These are phyloP conservation scores for Podospora pseudocomata DNA, from an alignment of 495 filamentous ascomycete species.

Conservation along the genomic window DNA sequence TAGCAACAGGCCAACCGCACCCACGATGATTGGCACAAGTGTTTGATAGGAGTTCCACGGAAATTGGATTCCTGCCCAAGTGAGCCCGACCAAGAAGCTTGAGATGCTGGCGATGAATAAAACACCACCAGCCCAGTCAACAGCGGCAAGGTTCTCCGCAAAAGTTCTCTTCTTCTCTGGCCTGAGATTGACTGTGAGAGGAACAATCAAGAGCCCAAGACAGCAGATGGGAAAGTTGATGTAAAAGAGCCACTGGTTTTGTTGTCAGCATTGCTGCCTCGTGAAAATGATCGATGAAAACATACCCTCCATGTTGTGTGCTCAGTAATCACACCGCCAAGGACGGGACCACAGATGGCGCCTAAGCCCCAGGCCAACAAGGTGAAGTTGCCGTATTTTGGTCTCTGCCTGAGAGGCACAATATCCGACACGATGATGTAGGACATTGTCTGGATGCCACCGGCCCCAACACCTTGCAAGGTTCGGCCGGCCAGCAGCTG, in stretches of 20 bases:
- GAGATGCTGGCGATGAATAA: constrained; percentile 50
- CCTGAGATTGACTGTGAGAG: constrained; percentile 34
- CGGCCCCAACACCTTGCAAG: constrained; percentile 66
- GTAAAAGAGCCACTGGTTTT: constrained; percentile 43
- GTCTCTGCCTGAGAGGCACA: constrained; percentile 49
- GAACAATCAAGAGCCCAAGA: constrained; percentile 34
- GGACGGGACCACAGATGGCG: constrained; percentile 59
- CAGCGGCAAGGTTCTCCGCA: constrained; percentile 42
- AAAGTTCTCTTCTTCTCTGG: constrained; percentile 9
- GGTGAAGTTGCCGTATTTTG: constrained; percentile 40
- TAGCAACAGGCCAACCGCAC: constrained; percentile 39
- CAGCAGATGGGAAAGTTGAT: constrained; percentile 35
- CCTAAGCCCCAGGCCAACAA: constrained; percentile 51
- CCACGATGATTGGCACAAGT: constrained; percentile 55
- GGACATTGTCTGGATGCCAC: constrained; percentile 58
- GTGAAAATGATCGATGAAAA: too few species aligned
- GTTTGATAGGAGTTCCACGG: constrained; percentile 53
- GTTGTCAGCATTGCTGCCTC: too few species aligned
- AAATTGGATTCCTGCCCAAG: constrained; percentile 55
- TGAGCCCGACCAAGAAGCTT: constrained; percentile 50
- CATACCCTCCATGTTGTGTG: constrained; percentile 46
- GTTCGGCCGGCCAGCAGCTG: constrained; percentile 60
- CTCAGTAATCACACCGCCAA: constrained; percentile 63
- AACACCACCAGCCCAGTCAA: constrained; percentile 60
- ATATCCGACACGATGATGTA: constrained; percentile 63